Evolutionary conservation across 164 flowering plant genomes (phyloP).

Genomic region (Amborella trichopoda): DNA sequence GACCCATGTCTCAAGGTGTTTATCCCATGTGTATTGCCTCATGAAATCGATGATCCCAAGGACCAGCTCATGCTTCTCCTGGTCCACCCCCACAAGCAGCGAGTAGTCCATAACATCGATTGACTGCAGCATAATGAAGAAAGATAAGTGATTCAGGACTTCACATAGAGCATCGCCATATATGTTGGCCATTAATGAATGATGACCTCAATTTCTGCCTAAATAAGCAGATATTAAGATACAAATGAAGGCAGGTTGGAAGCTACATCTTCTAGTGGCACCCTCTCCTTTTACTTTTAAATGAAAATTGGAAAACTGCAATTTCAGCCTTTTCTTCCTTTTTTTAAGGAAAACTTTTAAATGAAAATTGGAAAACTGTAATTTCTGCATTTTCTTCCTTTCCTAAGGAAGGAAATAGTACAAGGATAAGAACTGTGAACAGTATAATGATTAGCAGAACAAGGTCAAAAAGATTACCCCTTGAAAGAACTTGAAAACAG

Average conservation of each 20-base stretch:
- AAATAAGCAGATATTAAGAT: background rate
- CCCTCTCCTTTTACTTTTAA: too few relatives aligned
- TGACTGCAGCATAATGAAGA: slow-evolving; percentile 46
- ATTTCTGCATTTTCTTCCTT: too few relatives aligned
- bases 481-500: background rate
- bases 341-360: too few relatives aligned
- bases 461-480: too few relatives aligned
- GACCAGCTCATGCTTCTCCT: slow-evolving; percentile 84
- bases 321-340: too few relatives aligned
- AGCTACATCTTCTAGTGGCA: too few relatives aligned
- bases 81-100: slow-evolving; percentile 85
- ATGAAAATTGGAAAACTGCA: too few relatives aligned
- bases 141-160: background rate
- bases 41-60: slow-evolving; percentile 95
- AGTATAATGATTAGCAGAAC: too few relatives aligned
- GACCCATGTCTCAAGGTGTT: slow-evolving; percentile 98
- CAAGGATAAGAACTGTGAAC: too few relatives aligned
- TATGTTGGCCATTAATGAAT: background rate
- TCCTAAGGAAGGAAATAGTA: too few relatives aligned
- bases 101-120: slow-evolving; percentile 97
- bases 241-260: background rate
- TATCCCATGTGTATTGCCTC: slow-evolving; percentile 99
- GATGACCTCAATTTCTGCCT: background rate
- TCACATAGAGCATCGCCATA: background rate
- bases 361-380: too few relatives aligned